phyloP scores from a whole-genome alignment of 192 early-diverging fungal species.

The Backusella circina region DNA sequence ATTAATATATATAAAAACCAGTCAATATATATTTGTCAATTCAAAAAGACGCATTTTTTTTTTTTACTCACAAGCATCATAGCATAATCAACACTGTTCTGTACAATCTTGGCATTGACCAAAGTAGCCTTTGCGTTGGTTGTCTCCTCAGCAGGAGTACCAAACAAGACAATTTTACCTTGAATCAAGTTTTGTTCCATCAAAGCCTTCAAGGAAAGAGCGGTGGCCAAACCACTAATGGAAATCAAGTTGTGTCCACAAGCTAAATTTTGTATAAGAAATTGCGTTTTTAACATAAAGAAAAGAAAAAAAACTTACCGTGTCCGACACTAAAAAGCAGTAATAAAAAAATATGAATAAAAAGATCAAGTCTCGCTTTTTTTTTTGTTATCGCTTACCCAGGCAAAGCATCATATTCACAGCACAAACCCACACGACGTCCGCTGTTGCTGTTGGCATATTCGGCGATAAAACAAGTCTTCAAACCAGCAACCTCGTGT shows the following conservation, averaged over 20 bases:
- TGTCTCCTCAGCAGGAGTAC: slow-evolving; percentile 67
- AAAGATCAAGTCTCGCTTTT: not conserved
- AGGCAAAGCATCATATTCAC: slow-evolving; percentile 72
- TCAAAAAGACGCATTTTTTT: too few relatives aligned
- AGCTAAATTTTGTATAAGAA: slow-evolving; percentile 40
- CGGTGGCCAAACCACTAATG: slow-evolving; percentile 54
- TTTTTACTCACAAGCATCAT: slow-evolving; percentile 71
- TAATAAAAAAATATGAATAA: not conserved
- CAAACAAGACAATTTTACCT: slow-evolving; percentile 57
- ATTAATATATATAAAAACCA: not conserved
- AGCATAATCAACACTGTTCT: slow-evolving; percentile 55
- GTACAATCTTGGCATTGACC: slow-evolving; percentile 59
- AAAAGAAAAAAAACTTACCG: slow-evolving; percentile 10
- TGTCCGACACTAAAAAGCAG: slow-evolving; percentile 44
- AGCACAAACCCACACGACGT: slow-evolving; percentile 45
- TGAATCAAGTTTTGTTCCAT: slow-evolving; percentile 37
- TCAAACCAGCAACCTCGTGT: slow-evolving; percentile 52
- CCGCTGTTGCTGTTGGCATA: slow-evolving; percentile 42
- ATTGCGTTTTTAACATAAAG: too few relatives aligned
- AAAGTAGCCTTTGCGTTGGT: slow-evolving; percentile 71
- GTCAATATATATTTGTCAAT: not conserved
- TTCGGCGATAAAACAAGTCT: slow-evolving; percentile 74
- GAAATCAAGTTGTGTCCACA: slow-evolving; percentile 72
- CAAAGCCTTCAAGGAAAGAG: slow-evolving; percentile 42
- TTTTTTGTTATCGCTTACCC: slow-evolving; percentile 19